Percentiles rank a stretch among this genome's conserved stretches.
These are phyloP conservation scores for Penicillium odoratum DNA, from an alignment of 495 filamentous ascomycete genomes.

Conservation along the genomic window DNA sequence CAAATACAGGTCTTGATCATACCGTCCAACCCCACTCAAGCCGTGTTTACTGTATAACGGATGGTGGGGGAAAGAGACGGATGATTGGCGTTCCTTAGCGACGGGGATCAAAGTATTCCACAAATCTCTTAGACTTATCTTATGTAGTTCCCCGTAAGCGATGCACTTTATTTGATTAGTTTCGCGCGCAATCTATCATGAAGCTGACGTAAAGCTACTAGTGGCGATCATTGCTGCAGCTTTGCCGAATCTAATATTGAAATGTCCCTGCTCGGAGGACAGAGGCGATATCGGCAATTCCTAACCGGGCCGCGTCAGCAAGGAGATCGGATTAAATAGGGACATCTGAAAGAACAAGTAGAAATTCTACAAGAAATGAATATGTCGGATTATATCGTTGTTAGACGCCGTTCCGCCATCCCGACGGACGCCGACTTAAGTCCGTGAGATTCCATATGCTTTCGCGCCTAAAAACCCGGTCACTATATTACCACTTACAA, in stretches of 20 bases:
- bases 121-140: not conserved
- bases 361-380: not conserved
- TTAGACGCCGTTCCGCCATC: not conserved
- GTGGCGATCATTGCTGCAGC: not conserved
- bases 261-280: not conserved
- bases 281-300: not conserved
- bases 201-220: not conserved
- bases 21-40: too few relatives aligned
- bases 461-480: not conserved
- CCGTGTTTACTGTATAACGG: too few relatives aligned
- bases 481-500: not conserved
- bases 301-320: not conserved
- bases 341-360: not conserved
- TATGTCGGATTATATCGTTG: not conserved
- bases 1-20: too few relatives aligned
- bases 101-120: not conserved
- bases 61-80: not conserved
- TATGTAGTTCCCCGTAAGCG: not conserved
- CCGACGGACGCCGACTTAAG: not conserved
- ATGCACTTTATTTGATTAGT: not conserved
- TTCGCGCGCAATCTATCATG: not conserved
- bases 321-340: not conserved
- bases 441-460: not conserved
- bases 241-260: not conserved
- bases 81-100: not conserved